These are phyloP conservation scores for Tolypocladium inflatum DNA, from an alignment of 2,329 filamentous ascomycete species.

Conservation along the genomic window DNA sequence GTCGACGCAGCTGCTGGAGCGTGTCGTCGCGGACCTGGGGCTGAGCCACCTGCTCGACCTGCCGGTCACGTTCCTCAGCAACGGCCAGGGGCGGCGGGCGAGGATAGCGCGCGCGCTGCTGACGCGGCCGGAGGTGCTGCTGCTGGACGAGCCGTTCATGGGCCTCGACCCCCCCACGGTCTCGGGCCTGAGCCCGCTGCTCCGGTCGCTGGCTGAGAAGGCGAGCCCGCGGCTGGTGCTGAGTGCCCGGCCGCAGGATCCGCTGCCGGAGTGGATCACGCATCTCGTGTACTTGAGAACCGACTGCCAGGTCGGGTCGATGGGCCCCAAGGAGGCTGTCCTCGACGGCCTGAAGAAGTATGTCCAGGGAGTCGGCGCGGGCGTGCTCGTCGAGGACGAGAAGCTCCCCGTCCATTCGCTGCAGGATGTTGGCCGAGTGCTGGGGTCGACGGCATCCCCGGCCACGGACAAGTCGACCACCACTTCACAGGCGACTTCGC, in stretches of 20 bases:
- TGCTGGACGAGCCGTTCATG: slow-evolving; percentile 94
- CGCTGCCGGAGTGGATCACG: slow-evolving; percentile 82
- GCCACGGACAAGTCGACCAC: slow-evolving; percentile 1
- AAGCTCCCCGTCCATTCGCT: slow-evolving; percentile 38
- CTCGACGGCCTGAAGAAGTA: slow-evolving; percentile 42
- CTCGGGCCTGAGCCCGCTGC: slow-evolving; percentile 58
- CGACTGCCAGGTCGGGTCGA: slow-evolving; percentile 53
- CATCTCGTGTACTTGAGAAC: slow-evolving; percentile 66
- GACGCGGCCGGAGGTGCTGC: slow-evolving; percentile 65
- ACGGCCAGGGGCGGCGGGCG: slow-evolving; percentile 81
- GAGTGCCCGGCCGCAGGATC: slow-evolving; percentile 75
- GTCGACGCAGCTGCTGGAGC: slow-evolving; percentile 41
- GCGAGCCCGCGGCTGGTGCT: slow-evolving; percentile 65
- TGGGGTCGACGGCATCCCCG: slow-evolving; percentile 18
- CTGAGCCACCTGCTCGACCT: slow-evolving; percentile 63
- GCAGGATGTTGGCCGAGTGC: slow-evolving; percentile 37
- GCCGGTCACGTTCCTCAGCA: slow-evolving; percentile 83
- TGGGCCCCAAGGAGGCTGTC: slow-evolving; percentile 57
- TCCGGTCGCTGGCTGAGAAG: slow-evolving; percentile 57
- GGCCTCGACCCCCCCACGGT: slow-evolving; percentile 82
- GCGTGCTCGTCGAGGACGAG: slow-evolving; percentile 33
- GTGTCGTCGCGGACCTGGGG: slow-evolving; percentile 60
- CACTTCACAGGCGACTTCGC: slow-evolving; percentile 4
- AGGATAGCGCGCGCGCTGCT: slow-evolving; percentile 82
- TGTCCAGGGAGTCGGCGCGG: slow-evolving; percentile 34